Evolutionary conservation across 768 basidiomycete genomes (phyloP), one percentile per base, ranked within the genome.

Genomic region (Naganishia randhawae): DNA sequence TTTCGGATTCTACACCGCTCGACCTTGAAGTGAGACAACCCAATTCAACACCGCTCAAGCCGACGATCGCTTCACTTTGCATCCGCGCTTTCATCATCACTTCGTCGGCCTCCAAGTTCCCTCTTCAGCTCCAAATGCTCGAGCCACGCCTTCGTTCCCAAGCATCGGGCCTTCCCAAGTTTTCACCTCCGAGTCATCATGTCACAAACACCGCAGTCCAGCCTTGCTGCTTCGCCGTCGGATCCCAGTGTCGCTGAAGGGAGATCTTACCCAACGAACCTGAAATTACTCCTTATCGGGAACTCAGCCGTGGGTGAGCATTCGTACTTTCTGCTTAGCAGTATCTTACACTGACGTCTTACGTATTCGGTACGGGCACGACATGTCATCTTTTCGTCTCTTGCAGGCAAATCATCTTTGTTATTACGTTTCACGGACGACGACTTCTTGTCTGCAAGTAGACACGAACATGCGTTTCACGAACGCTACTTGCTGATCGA

Each of bases 341-440:
- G 9, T 22, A 37, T 39, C n/a, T 4, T n/a, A 29, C 1, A 61
- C 32, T 63, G 10, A 63, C 37, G n/a, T n/a, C n/a, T n/a, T n/a
- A n/a, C n/a, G n/a, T n/a, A n/a, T n/a, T n/a, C n/a, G n/a, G n/a
- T n/a, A n/a, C n/a, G n/a, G n/a, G n/a, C n/a, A n/a, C n/a, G 9
- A 7, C 50, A 8, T n/a, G 8, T 50, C 50, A 4, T 50, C 22
- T 19, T 11, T 19, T 54, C n/a, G 33, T 17, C 63, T 25, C 3
- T 39, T 45, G 32, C 52, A 79, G 78, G 78, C 68, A 80, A 80
- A 73, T 80, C 78, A 22, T 92, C 91, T 73, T 83, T 98, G 16
- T 80, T 98, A 3, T 82, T 98, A 10, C 85, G 95, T n/a, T 98
- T 97, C 83, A 93, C 93, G 2, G 94, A 97, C 77, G 90, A 95